Percentiles rank a stretch among this genome's conserved stretches.
Evolutionary conservation across 176 grass and related monocot genomes (phyloP).

Genomic region (Saccharum spontaneum): DNA sequence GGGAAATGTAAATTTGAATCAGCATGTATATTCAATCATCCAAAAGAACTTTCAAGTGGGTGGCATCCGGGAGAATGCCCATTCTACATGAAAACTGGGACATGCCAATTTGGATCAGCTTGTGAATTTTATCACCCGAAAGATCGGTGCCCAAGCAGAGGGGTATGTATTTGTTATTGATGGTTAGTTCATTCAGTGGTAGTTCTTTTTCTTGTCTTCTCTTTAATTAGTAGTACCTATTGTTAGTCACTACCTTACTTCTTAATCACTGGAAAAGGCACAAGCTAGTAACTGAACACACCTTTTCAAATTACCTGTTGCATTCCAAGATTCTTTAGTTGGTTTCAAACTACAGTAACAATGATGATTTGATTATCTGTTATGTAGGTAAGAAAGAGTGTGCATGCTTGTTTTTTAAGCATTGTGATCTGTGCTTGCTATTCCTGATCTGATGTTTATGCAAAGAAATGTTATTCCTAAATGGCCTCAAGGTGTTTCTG

Average conservation of each 20-base stretch:
- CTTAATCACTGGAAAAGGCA: background rate
- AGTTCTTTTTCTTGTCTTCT: background rate
- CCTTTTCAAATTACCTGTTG: background rate
- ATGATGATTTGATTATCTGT: background rate
- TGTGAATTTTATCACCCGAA: slow-evolving; percentile 45
- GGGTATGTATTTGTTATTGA: slow-evolving; percentile 31
- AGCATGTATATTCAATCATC: slow-evolving; percentile 51
- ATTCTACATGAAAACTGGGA: slow-evolving; percentile 43
- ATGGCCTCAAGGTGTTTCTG: background rate
- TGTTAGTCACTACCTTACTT: background rate
- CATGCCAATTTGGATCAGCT: slow-evolving; percentile 45
- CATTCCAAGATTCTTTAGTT: background rate
- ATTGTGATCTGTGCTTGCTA: background rate
- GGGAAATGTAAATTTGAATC: slow-evolving; percentile 54
- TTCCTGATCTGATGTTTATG: background rate
- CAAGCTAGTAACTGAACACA: background rate
- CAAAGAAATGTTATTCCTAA: background rate
- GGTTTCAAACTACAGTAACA: background rate
- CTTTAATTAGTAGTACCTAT: background rate
- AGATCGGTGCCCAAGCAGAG: slow-evolving; percentile 2
- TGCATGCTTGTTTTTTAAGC: background rate
- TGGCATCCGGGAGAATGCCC: slow-evolving; percentile 36
- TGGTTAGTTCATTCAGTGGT: background rate
- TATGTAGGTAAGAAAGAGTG: background rate
- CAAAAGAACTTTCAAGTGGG: slow-evolving; percentile 43